Base-by-base conservation (phyloP, 768 basidiomycete species). In the Mycena kentingensis region DNA sequence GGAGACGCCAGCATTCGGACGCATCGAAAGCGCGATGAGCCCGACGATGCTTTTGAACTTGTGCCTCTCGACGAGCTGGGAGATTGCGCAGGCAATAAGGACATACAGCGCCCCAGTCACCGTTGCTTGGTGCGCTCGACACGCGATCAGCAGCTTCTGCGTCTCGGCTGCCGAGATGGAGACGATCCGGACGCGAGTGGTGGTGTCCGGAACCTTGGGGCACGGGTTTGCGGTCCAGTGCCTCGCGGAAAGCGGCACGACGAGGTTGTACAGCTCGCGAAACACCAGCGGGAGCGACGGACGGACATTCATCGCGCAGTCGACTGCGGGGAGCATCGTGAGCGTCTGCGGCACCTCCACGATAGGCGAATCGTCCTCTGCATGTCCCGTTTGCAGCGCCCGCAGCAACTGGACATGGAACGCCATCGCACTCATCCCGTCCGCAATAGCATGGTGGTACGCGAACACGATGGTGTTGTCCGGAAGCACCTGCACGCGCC, bases 391-490 rank as follows among this genome's bases (percentile, higher is more conserved):
- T 50, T 67, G 64, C 1, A 77, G 63, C 2, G 71, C 67, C 2
- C 54, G 34, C 12, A 69, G 44, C 7, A 77, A 63, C 8, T 65
- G 42, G 22, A 58, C 58, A 49, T 75, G 76, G 47, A 75, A 73
- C 0, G 70, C 68, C 26, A 69, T 53, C 10, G 69, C 68, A 46
- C 73, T 75, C 51, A 69, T 60, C 2, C 74, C 76, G 49, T 77
- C 76, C 2, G 67, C 70, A 41, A 76, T 69, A 42, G 55, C 51
- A 49, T 77, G 76, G 44, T 73, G 71, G 51, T 63, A 71, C 25
- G 63, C 65, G 45, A 73, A 72, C 8, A 68, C 43, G 19, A 75
- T 61, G 4, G 62, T 71, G 22, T 63, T 59, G 43, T 70, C 69
- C 6, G 46, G 44, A 8, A 71, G 54, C 2, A 76, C 67, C 8